These are phyloP conservation scores for Globisporangium nagaii DNA, from an alignment of 352 stramenopile species.

Conservation along the genomic window DNA sequence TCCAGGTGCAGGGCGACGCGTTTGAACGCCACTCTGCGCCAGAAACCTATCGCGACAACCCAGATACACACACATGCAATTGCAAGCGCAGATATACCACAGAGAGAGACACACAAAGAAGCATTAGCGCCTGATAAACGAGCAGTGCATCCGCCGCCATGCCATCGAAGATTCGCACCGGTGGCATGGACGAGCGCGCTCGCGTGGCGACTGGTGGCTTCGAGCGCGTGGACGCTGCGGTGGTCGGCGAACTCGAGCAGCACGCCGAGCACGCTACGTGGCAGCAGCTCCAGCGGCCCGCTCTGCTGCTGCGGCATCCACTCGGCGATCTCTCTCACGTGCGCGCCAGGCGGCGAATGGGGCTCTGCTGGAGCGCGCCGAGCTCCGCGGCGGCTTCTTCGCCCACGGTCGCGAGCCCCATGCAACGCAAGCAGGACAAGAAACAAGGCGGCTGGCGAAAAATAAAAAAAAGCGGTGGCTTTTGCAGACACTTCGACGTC, in stretches of 20 bases:
- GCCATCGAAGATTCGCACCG: too few species aligned
- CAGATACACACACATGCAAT: not conserved
- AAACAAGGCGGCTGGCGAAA: not conserved
- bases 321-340: slow-evolving; percentile 8
- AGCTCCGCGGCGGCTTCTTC: not conserved
- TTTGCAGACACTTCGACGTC: not conserved
- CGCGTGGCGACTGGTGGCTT: slow-evolving; percentile 13
- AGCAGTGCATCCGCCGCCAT: too few species aligned
- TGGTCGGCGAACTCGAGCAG: slow-evolving; percentile 25
- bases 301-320: not conserved
- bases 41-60: slow-evolving; percentile 10
- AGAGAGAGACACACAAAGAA: too few species aligned
- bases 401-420: too few species aligned
- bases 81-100: too few species aligned
- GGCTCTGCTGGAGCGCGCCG: not conserved
- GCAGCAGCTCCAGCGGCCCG: slow-evolving; percentile 14
- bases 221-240: slow-evolving; percentile 19
- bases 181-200: slow-evolving; percentile 6
- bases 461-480: not conserved
- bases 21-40: slow-evolving; percentile 11
- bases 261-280: slow-evolving; percentile 18
- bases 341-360: slow-evolving; percentile 23
- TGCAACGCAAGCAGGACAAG: too few species aligned
- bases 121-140: too few species aligned
- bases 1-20: slow-evolving; percentile 9